phyloP scores from a whole-genome alignment of 2,329 filamentous ascomycete species.

The Akanthomyces dipterigenus region DNA sequence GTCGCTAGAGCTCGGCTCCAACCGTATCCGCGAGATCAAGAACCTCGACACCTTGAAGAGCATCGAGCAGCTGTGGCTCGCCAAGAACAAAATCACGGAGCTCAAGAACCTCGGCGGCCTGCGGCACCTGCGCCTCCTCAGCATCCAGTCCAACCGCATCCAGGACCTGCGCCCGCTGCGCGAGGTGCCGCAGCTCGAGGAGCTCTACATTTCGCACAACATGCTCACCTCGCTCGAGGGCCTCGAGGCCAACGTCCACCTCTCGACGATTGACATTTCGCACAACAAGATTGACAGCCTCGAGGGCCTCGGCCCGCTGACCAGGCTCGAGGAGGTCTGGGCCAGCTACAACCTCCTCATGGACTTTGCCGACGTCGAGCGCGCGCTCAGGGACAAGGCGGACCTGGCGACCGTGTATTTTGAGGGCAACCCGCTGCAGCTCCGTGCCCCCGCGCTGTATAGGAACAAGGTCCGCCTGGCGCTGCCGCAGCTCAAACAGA shows the following conservation, averaged over 20 bases:
- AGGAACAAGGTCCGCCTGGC: slow-evolving; percentile 88
- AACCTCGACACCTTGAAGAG: slow-evolving; percentile 71
- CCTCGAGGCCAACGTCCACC: slow-evolving; percentile 57
- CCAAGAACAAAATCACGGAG: slow-evolving; percentile 92
- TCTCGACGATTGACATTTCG: slow-evolving; percentile 80
- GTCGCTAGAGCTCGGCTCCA: slow-evolving; percentile 86
- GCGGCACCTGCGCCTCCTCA: slow-evolving; percentile 76
- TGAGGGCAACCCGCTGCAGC: slow-evolving; percentile 87
- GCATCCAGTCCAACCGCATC: slow-evolving; percentile 92
- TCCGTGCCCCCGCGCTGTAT: slow-evolving; percentile 73
- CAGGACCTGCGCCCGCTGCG: slow-evolving; percentile 68
- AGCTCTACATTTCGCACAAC: slow-evolving; percentile 95
- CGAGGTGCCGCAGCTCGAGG: slow-evolving; percentile 71
- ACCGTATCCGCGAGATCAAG: slow-evolving; percentile 81
- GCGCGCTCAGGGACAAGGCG: slow-evolving; percentile 69
- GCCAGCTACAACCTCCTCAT: slow-evolving; percentile 79
- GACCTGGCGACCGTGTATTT: slow-evolving; percentile 87
- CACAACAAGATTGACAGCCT: slow-evolving; percentile 78
- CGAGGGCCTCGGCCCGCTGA: slow-evolving; percentile 60
- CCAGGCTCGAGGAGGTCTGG: slow-evolving; percentile 83
- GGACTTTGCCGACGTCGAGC: slow-evolving; percentile 78
- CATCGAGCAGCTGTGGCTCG: slow-evolving; percentile 87
- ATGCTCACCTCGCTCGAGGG: slow-evolving; percentile 71
- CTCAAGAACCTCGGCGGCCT: slow-evolving; percentile 71
- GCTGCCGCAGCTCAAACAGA: slow-evolving; percentile 81